A percentile compares a stretch with the other conserved stretches of the same genome.
Conservation (phyloP, 768 basidiomycete species). For the Pleurotus salmoneostramineus region DNA sequence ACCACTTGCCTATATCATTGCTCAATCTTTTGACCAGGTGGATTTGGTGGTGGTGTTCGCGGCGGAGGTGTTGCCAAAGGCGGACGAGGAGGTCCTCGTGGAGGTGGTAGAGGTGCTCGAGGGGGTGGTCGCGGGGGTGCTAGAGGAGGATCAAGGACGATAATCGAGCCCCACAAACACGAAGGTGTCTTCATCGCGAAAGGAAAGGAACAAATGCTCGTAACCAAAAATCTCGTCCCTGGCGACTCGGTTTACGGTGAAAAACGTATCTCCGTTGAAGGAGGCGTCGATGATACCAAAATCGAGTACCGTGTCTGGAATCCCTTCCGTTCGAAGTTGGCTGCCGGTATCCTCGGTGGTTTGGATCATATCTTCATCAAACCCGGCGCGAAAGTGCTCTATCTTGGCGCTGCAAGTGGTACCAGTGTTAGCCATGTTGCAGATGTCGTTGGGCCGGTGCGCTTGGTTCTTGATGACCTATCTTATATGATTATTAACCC, state of each 20-base stretch:
- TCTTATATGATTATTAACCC: conserved; percentile 10
- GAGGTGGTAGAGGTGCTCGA: conserved; percentile 41
- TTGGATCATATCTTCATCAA: conserved; percentile 90
- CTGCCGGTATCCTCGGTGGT: conserved; percentile 94
- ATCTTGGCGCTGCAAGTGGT: conserved; percentile 96
- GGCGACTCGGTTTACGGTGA: conserved; percentile 99
- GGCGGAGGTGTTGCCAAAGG: conserved; percentile 36
- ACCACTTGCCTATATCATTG: not conserved
- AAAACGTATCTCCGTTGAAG: conserved; percentile 89
- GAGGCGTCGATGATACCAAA: conserved; percentile 75
- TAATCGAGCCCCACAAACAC: conserved; percentile 94
- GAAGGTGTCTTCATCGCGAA: conserved; percentile 94
- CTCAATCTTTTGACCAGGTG: conserved; percentile 10
- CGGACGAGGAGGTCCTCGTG: conserved; percentile 37
- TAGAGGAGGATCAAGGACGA: conserved; percentile 80
- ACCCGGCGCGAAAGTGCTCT: conserved; percentile 94
- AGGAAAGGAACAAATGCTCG: conserved; percentile 95
- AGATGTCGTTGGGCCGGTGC: conserved; percentile 94
- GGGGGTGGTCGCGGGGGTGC: conserved; percentile 57
- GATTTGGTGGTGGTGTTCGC: conserved; percentile 22
- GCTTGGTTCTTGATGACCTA: conserved; percentile 20
- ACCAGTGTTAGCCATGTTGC: conserved; percentile 99
- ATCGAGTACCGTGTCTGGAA: conserved; percentile 99
- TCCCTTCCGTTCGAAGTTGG: conserved; percentile 95
- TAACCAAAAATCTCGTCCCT: conserved; percentile 96